These are phyloP conservation scores for Omphalotus guepiniiformis DNA, from an alignment of 768 basidiomycete species.

Conservation along the genomic window DNA sequence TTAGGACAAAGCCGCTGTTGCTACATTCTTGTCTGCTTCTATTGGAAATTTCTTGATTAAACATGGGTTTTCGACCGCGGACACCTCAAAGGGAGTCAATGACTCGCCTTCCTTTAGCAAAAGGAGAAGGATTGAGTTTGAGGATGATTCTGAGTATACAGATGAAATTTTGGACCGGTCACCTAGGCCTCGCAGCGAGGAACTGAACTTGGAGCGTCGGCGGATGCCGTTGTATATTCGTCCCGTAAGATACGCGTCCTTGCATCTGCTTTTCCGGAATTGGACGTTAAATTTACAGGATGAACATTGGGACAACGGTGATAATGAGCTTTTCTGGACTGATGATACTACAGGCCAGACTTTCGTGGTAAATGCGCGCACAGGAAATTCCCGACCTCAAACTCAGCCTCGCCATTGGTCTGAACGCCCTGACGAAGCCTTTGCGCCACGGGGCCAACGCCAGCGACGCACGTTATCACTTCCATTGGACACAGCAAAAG, in stretches of 20 bases:
- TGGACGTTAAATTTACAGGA: neutral
- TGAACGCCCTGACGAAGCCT: conserved; percentile 57
- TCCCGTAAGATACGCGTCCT: conserved; percentile 11
- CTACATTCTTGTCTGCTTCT: conserved; percentile 51
- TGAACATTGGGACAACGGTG: conserved; percentile 24
- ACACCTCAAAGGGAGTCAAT: conserved; percentile 7
- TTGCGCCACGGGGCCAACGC: conserved; percentile 26
- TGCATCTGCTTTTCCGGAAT: conserved; percentile 5
- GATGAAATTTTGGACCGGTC: neutral
- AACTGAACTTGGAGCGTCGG: too few relatives aligned
- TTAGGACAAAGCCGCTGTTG: conserved; percentile 58
- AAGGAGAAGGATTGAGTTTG: conserved; percentile 38
- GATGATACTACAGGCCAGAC: conserved; percentile 58
- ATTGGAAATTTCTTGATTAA: conserved; percentile 60
- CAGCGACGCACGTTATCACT: conserved; percentile 14
- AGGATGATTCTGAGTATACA: conserved; percentile 32
- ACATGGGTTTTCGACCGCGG: conserved; percentile 48
- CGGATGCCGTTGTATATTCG: conserved; percentile 5
- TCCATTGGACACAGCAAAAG: neutral
- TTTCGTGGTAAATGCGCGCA: conserved; percentile 61
- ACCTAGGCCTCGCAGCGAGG: too few relatives aligned
- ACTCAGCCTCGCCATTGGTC: conserved; percentile 32
- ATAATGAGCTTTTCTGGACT: conserved; percentile 48
- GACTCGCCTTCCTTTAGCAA: conserved; percentile 43
- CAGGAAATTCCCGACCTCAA: conserved; percentile 59